phyloP scores from a whole-genome alignment of 2,329 filamentous ascomycete species.

The Coniochaeta ligniaria region DNA sequence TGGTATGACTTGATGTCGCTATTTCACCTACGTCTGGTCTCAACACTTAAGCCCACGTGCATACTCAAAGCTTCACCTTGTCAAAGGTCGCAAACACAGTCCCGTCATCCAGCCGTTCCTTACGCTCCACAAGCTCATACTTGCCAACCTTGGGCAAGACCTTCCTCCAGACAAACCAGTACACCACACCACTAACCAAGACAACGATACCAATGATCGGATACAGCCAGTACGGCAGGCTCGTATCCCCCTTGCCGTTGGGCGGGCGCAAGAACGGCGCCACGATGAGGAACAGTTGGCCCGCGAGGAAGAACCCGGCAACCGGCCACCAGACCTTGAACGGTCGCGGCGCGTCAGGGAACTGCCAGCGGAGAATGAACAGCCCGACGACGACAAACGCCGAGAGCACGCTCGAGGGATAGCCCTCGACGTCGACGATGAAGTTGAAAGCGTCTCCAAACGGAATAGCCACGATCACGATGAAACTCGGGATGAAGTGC shows the following conservation, averaged over 20 bases:
- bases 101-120: slow-evolving; percentile 15
- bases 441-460: slow-evolving; percentile 6
- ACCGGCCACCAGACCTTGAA: slow-evolving; percentile 27
- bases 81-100: slow-evolving; percentile 15
- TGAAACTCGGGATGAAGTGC: background rate
- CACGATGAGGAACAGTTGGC: slow-evolving; percentile 31
- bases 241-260: slow-evolving; percentile 20
- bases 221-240: slow-evolving; percentile 33
- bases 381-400: slow-evolving; percentile 4
- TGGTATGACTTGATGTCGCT: too few relatives aligned
- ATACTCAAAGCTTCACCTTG: background rate
- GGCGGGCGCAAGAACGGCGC: slow-evolving; percentile 32
- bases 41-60: too few relatives aligned
- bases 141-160: slow-evolving; percentile 11
- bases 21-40: too few relatives aligned
- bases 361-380: slow-evolving; percentile 7
- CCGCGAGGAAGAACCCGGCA: slow-evolving; percentile 26
- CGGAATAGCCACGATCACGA: slow-evolving; percentile 10
- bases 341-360: slow-evolving; percentile 23
- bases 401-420: slow-evolving; percentile 6
- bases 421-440: slow-evolving; percentile 10
- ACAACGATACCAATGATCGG: slow-evolving; percentile 33
- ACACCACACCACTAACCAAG: slow-evolving; percentile 25
- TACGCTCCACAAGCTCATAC: slow-evolving; percentile 10
- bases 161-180: slow-evolving; percentile 21